Evolutionary conservation across 441 rosid species (phyloP).

Genomic region (Adansonia madagascariensis): DNA sequence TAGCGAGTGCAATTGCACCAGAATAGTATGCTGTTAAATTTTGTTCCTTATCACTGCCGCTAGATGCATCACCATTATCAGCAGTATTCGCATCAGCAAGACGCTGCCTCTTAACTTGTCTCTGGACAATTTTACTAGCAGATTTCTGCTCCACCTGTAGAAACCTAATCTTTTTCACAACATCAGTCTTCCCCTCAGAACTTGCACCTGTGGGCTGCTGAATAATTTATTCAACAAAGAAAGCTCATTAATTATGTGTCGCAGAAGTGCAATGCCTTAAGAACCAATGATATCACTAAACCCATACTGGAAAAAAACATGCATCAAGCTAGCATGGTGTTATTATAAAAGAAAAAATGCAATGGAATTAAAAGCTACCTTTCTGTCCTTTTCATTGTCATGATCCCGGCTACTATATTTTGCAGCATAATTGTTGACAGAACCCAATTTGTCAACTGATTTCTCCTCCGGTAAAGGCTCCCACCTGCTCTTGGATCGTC

Average conservation of each 20-base stretch:
- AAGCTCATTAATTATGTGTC: conserved; percentile 21
- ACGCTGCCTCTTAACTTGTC: conserved; percentile 83
- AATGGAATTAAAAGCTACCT: conserved; percentile 48
- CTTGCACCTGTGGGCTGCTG: conserved; percentile 50
- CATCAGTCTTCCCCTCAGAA: conserved; percentile 58
- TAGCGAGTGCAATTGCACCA: conserved; percentile 69
- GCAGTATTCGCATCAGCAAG: conserved; percentile 49
- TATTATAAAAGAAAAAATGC: conserved; percentile 23
- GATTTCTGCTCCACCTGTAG: conserved; percentile 52
- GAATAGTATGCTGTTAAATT: conserved; percentile 72
- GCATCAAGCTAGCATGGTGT: background rate
- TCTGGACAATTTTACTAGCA: conserved; percentile 56
- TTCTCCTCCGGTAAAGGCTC: conserved; percentile 89
- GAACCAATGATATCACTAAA: background rate
- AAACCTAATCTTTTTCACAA: conserved; percentile 46
- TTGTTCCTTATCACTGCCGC: conserved; percentile 93
- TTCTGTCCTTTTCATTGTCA: conserved; percentile 54
- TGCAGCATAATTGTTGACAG: conserved; percentile 44
- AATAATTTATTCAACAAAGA: conserved; percentile 21
- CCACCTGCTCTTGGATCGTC: conserved; percentile 95
- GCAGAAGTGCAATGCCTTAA: conserved; percentile 16
- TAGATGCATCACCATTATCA: conserved; percentile 77
- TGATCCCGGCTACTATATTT: conserved; percentile 66
- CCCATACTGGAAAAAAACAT: background rate
- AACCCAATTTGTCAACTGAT: conserved; percentile 50